phyloP scores from a whole-genome alignment of 2,329 filamentous ascomycete genomes.

The Calonectria hongkongensis region DNA sequence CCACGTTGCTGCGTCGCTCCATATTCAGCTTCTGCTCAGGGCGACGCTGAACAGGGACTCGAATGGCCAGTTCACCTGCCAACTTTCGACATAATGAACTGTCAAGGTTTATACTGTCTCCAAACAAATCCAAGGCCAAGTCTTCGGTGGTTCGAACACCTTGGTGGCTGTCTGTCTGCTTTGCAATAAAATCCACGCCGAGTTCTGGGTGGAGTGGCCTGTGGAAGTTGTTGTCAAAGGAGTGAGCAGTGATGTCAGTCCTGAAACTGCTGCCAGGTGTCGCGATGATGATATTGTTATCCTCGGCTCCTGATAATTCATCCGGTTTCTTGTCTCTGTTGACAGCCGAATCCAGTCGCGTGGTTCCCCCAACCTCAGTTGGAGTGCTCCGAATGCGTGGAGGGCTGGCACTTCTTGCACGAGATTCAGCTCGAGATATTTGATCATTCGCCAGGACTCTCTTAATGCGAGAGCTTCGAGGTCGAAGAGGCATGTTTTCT shows the following conservation, averaged over 20 bases:
- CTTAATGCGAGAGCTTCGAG: slow-evolving; percentile 66
- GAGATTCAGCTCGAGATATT: neutral
- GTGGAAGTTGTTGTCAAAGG: neutral
- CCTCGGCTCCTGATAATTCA: neutral
- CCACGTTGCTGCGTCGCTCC: slow-evolving; percentile 75
- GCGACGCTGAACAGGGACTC: slow-evolving; percentile 71
- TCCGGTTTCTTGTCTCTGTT: neutral
- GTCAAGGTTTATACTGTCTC: slow-evolving; percentile 68
- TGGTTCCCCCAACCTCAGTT: neutral
- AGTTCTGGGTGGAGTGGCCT: neutral
- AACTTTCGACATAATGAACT: slow-evolving; percentile 74
- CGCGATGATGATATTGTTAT: neutral
- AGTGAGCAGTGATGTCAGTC: slow-evolving; percentile 8
- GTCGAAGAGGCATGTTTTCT: slow-evolving; percentile 56
- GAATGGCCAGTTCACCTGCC: slow-evolving; percentile 68
- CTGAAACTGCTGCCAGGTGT: slow-evolving; percentile 16
- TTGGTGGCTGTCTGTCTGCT: neutral
- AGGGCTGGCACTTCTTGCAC: slow-evolving; percentile 22
- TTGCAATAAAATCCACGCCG: slow-evolving; percentile 4
- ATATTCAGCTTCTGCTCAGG: slow-evolving; percentile 74
- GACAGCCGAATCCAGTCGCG: slow-evolving; percentile 6
- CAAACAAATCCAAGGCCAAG: slow-evolving; percentile 68
- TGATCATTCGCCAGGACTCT: slow-evolving; percentile 58
- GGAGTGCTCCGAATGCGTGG: neutral
- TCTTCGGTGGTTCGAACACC: slow-evolving; percentile 64